Evolutionary conservation across 1,284 basidiomycete species (phyloP).

Genomic region (Gomphus bonarii): DNA sequence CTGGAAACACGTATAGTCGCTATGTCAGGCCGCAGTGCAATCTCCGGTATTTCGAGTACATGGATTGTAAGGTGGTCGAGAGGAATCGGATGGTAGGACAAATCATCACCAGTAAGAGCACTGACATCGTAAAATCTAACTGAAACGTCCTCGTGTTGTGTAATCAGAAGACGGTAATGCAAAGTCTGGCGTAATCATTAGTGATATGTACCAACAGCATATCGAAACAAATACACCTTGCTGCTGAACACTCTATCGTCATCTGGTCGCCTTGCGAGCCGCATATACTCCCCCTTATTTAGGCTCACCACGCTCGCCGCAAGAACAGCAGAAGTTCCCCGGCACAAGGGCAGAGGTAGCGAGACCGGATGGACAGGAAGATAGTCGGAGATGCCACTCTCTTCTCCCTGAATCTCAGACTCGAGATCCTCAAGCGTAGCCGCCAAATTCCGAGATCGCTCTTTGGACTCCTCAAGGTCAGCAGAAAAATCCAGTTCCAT

Average conservation of each 20-base stretch:
- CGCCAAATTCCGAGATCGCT: not conserved
- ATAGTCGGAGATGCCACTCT: not conserved
- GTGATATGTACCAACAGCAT: not conserved
- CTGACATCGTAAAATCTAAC: constrained; percentile 63
- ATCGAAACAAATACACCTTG: not conserved
- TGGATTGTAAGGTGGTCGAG: constrained; percentile 58
- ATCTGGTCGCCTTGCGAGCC: not conserved
- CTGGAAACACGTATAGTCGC: not conserved
- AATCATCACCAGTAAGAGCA: constrained; percentile 36
- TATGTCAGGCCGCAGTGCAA: constrained; percentile 7
- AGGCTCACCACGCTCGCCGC: not conserved
- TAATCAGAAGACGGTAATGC: constrained; percentile 57
- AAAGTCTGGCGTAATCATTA: constrained; percentile 35
- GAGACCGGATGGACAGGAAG: not conserved
- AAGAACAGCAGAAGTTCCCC: not conserved
- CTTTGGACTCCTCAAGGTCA: constrained; percentile 7
- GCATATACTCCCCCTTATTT: not conserved
- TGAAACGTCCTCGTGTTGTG: constrained; percentile 53
- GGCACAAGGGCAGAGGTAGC: not conserved
- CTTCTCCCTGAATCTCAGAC: not conserved
- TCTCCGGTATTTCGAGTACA: constrained; percentile 28
- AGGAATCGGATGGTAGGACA: constrained; percentile 42
- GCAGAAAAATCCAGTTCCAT: constrained; percentile 1
- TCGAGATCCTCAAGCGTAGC: constrained; percentile 2
- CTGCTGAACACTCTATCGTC: not conserved